These are phyloP conservation scores for Syzygium jambos DNA, from an alignment of 345 rosid genomes.

Conservation along the genomic window DNA sequence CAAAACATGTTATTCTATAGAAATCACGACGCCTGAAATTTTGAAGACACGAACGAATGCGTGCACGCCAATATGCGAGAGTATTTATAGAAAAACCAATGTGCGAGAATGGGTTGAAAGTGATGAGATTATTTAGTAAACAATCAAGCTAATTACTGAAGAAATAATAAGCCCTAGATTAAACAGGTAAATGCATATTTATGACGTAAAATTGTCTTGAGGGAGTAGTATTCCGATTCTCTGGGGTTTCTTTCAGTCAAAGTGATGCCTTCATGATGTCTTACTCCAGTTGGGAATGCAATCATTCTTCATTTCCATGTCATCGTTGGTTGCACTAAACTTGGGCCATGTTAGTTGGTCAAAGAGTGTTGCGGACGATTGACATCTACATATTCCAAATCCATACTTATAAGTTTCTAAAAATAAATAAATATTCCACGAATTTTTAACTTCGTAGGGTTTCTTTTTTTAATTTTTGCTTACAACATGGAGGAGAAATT, in stretches of 20 bases:
- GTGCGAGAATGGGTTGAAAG: not conserved
- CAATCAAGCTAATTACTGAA: not conserved
- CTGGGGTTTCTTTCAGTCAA: not conserved
- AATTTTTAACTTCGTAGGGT: not conserved
- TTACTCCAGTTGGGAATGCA: not conserved
- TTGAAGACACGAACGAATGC: not conserved
- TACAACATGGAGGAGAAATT: not conserved
- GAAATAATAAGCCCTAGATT: not conserved
- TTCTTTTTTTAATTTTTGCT: not conserved
- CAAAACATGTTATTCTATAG: not conserved
- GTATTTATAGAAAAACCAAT: not conserved
- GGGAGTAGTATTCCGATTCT: not conserved
- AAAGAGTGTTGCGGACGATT: not conserved
- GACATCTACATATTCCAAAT: not conserved
- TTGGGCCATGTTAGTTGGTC: not conserved
- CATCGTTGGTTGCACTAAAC: not conserved
- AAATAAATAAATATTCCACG: not conserved
- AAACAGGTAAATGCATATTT: not conserved
- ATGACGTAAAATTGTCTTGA: not conserved
- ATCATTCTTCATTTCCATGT: not conserved
- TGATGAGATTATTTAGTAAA: not conserved
- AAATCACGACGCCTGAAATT: not conserved
- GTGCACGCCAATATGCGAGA: not conserved
- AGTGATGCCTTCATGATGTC: not conserved
- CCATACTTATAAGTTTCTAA: not conserved